Conservation (phyloP, 2,329 filamentous ascomycete genomes). For the Aureobasidium sp. region DNA sequence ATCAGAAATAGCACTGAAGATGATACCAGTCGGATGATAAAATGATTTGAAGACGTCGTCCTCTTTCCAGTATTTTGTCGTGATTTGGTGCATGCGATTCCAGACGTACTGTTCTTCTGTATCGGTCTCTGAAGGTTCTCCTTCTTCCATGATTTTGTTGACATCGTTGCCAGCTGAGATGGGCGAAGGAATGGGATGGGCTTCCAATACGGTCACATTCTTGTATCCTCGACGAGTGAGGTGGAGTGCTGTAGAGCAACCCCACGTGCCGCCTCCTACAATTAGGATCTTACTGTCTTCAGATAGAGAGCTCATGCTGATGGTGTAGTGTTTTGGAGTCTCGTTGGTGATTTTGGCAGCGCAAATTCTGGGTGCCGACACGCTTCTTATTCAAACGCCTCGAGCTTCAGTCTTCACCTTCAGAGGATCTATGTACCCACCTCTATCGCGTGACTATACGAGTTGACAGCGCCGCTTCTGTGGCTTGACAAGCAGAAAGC, state of each 20-base stretch:
- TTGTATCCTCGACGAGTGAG: slow-evolving; percentile 44
- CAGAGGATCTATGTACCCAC: not conserved
- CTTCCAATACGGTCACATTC: slow-evolving; percentile 44
- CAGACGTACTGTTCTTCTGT: slow-evolving; percentile 31
- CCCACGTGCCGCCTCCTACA: slow-evolving; percentile 46
- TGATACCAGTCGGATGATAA: slow-evolving; percentile 43
- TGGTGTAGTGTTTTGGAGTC: not conserved
- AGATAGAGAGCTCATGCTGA: slow-evolving; percentile 3
- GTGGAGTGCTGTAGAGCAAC: slow-evolving; percentile 46
- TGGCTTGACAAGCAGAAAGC: not conserved
- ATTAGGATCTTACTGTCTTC: slow-evolving; percentile 33
- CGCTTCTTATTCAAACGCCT: not conserved
- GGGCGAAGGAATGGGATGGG: slow-evolving; percentile 38
- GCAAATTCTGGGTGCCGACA: no score
- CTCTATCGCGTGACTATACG: not conserved
- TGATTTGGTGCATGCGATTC: slow-evolving; percentile 28
- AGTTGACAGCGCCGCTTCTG: not conserved
- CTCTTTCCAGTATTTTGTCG: slow-evolving; percentile 37
- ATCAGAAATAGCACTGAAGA: slow-evolving; percentile 39
- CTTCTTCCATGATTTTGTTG: slow-evolving; percentile 43
- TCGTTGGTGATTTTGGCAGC: not conserved
- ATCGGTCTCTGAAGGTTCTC: slow-evolving; percentile 22
- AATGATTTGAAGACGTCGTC: slow-evolving; percentile 38
- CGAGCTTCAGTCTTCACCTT: not conserved
- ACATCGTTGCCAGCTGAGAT: slow-evolving; percentile 47